Evolutionary conservation across 129 eudicot species (phyloP).

Genomic region (Centella asiatica): DNA sequence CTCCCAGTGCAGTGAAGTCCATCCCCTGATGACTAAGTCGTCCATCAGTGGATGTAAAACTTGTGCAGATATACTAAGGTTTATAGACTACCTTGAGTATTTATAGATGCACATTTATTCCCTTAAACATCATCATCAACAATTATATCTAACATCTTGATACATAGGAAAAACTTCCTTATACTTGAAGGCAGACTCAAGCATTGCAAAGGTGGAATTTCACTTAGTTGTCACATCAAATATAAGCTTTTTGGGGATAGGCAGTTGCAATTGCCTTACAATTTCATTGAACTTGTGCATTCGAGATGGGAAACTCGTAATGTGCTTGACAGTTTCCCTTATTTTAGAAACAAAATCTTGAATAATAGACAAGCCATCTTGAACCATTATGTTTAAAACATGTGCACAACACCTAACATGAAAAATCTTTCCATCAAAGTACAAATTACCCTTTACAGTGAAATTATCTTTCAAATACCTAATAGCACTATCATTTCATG

Average conservation of each 20-base stretch:
- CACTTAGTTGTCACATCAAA: constrained; percentile 8
- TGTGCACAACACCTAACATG: constrained; percentile 27
- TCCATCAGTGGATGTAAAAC: too few species aligned
- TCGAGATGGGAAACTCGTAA: not conserved
- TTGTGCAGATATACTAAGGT: too few species aligned
- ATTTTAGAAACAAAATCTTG: not conserved
- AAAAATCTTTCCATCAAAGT: not conserved
- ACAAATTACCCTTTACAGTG: not conserved
- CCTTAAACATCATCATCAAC: too few species aligned
- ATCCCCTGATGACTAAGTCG: too few species aligned
- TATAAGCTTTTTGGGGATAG: not conserved
- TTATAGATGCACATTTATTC: too few species aligned
- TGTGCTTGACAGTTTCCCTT: constrained; percentile 7
- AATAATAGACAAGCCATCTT: constrained; percentile 10
- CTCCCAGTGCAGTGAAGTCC: too few species aligned
- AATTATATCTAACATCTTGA: too few species aligned
- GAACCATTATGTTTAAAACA: constrained; percentile 16
- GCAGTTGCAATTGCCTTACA: not conserved
- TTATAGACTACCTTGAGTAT: too few species aligned
- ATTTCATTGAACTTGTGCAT: not conserved
- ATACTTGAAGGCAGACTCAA: not conserved
- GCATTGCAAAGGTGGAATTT: constrained; percentile 15
- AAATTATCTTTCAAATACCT: not conserved
- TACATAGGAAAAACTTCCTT: constrained; percentile 3
- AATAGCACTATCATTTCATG: too few species aligned